These are phyloP conservation scores for Fusarium sp. DNA, from an alignment of 2,329 filamentous ascomycete species.

Conservation along the genomic window DNA sequence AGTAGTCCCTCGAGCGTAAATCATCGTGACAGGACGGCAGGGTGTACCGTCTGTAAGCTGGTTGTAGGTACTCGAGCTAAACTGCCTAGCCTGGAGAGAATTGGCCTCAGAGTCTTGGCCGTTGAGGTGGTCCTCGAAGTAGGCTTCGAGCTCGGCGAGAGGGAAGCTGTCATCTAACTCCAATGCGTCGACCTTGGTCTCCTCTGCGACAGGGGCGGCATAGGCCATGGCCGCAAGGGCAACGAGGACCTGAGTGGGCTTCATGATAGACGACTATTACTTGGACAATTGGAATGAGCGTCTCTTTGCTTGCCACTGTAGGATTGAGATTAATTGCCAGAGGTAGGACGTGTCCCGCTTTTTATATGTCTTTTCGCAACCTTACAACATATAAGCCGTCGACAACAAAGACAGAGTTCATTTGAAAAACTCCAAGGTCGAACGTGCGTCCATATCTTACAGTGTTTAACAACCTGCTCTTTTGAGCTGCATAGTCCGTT, in stretches of 20 bases:
- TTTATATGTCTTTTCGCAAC: neutral
- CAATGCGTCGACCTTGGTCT: neutral
- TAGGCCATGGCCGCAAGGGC: slow-evolving; percentile 4
- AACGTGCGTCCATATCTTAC: neutral
- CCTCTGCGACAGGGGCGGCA: neutral
- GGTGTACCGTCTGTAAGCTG: slow-evolving; percentile 10
- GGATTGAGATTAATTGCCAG: rapidly evolving
- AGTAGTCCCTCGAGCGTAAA: slow-evolving; percentile 7
- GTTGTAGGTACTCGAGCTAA: neutral
- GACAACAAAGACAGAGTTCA: rapidly evolving
- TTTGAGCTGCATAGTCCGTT: neutral
- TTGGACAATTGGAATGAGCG: too few species aligned
- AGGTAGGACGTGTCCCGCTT: neutral
- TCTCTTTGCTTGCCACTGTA: neutral
- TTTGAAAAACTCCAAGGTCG: neutral
- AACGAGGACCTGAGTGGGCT: slow-evolving; percentile 1
- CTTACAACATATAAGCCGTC: rapidly evolving
- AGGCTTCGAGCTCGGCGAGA: neutral
- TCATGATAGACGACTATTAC: neutral
- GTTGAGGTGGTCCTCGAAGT: neutral
- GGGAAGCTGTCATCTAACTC: neutral
- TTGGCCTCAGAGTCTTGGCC: neutral
- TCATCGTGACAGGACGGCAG: slow-evolving; percentile 7
- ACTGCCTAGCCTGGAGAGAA: neutral
- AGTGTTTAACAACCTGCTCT: neutral